Base-by-base conservation (phyloP, 1,284 basidiomycete genomes). In the Naganishia sp. region DNA sequence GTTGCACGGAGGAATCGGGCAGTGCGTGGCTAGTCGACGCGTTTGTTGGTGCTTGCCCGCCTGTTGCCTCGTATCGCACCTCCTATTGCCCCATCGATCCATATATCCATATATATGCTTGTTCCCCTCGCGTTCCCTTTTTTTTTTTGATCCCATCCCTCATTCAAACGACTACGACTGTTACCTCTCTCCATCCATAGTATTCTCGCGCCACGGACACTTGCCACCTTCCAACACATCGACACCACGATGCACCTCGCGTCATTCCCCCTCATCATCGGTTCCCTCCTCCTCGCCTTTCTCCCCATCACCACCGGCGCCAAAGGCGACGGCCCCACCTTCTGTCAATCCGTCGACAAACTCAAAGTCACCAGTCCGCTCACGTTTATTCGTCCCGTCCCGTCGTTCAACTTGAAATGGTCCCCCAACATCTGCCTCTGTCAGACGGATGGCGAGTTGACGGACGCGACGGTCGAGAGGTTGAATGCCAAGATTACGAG, bases 341-440 rank as follows among this genome's bases (percentile, higher is more conserved):
- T 61, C 23, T 61, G 58, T 42, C 58, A 61, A 61, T n/a, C 39
- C 31, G 47, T 61, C 35, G 58, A 61, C 17, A 61, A 61, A 28
- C 58, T 61, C 47, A 61, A 61, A 61, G 47, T 61, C 47, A 61
- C 58, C 47, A 39, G 28, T 2, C 58, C 58, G 21, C 58, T 61
- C 49, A 61, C 58, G 0, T 61, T 61, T 18, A 61, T 61, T 25
- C 47, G 47, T 13, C 58, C 58, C 39, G 58, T 61, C 7, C 58
- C 58, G 5, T 51, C 21, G 21, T 47, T 61, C 58, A 61, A 39
- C 47, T 25, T 61, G 28, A 61, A 61, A 61, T 61, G 58, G 58
- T 41, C 50, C 35, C 58, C 58, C 47, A 61, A 51, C 32, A 61
- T 61, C 58, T 61, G 58, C n/a, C 39, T 61, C 39, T 61, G 58